phyloP scores from a whole-genome alignment of 305 asterid species.

The Solanum hybrid region DNA sequence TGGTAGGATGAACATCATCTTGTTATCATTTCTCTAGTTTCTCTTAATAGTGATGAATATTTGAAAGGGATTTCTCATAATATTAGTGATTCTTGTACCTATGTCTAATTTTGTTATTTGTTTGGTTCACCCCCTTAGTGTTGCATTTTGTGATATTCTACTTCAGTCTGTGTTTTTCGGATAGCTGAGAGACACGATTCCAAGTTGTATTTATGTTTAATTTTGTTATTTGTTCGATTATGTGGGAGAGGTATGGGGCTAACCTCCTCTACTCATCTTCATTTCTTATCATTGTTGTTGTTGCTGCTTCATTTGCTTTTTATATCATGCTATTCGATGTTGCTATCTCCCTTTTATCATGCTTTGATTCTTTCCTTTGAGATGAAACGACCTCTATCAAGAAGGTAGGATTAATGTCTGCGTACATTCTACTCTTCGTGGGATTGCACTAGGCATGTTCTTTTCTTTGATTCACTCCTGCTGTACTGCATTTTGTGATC shows the following conservation, averaged over 20 bases:
- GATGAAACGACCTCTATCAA: neutral
- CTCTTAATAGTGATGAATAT: neutral
- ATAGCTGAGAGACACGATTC: neutral
- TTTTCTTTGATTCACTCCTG: no score
- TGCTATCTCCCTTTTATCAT: neutral
- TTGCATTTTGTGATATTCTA: neutral
- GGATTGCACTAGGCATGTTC: no score
- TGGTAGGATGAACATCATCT: neutral
- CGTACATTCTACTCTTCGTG: no score
- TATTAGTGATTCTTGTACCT: neutral
- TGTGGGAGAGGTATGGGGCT: neutral
- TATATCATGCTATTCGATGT: neutral
- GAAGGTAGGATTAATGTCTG: neutral
- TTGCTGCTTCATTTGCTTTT: neutral
- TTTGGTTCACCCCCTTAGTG: neutral
- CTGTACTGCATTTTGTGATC: no score
- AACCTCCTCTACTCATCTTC: neutral
- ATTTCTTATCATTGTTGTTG: neutral
- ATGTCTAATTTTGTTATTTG: neutral
- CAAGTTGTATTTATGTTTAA: neutral
- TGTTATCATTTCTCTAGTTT: neutral
- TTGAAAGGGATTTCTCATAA: neutral
- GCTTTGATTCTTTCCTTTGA: neutral
- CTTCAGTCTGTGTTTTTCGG: neutral
- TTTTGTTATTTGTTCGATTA: neutral